Evolutionary conservation across 2,329 filamentous ascomycete genomes (phyloP), one percentile per base, ranked within the genome.

Genomic region (Leptographium procerum): DNA sequence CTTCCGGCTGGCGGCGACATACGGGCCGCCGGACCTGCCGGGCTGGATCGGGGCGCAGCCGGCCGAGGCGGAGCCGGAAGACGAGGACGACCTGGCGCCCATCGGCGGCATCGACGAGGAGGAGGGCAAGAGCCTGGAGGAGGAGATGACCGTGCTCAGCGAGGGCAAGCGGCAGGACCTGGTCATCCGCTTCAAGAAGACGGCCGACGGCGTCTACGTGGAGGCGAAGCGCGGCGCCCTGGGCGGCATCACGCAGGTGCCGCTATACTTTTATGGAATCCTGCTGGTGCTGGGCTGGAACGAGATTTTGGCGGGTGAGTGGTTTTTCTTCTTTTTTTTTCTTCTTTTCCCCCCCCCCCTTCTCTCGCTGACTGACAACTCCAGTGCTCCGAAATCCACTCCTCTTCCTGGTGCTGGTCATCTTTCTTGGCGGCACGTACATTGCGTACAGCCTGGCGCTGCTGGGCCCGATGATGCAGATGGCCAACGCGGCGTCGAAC

Each of bases 161-260:
- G 92, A 97, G 72, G 81, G 84, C 63, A 96, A 96, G 75, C 83
- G 89, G 61, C 89, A 95, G 69, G 91, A 99, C 69, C 81, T 99
- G 31, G 89, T 91, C 11, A 87, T 95, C 16, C 83, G 94, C 58
- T 99, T 99, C 81, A 97, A 96, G 80, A 97, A 97, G 80, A 94
- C 90, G 40, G 94, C 94, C 1, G 94, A 99, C 69, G 94, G 91
- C 9, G 92, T 99, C 4, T 99, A 96, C 67, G 91, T 99, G 48
- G 94, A 99, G 75, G 94, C 94, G 55, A 99, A 99, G 80, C 84
- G 94, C 60, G 91, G 92, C 69, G 94, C 94, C 48, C 95, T 99
- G 69, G 94, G 94, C 57, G 91, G 92, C 59, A 89, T 99, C 66
- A 89, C 91, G 5, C 91, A 96, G 72, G 85, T 99, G 55, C 94